These are phyloP conservation scores for Nitzschia sp. DNA, from an alignment of 108 stramenopile species.

Conservation along the genomic window DNA sequence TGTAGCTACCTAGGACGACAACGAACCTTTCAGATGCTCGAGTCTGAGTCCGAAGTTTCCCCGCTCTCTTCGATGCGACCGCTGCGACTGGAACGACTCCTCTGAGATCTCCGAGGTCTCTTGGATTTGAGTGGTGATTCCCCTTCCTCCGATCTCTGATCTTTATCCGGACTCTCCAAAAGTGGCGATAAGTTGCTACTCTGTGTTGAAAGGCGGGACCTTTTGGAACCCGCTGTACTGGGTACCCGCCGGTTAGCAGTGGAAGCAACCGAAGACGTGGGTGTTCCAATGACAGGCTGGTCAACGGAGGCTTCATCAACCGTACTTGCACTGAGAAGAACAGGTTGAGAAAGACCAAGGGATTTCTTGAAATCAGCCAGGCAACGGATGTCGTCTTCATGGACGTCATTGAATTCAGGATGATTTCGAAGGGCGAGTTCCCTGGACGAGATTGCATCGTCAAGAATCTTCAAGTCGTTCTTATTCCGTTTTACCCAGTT, in stretches of 20 bases:
- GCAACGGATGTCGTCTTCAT: conserved; percentile 63
- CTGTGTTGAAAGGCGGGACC: conserved; percentile 9
- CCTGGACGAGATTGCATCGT: conserved; percentile 46
- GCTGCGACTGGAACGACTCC: too few species aligned
- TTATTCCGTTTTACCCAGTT: conserved; percentile 63
- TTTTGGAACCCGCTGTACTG: conserved; percentile 2
- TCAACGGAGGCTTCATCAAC: neutral
- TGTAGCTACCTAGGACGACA: too few species aligned
- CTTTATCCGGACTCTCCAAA: conserved; percentile 8
- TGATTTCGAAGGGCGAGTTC: conserved; percentile 60
- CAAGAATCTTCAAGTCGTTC: conserved; percentile 41
- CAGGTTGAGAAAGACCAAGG: conserved; percentile 41
- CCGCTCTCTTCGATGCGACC: too few species aligned
- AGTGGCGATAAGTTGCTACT: conserved; percentile 12
- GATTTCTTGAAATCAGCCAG: conserved; percentile 49
- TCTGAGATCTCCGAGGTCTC: neutral
- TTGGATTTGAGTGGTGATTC: neutral
- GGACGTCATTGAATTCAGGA: conserved; percentile 73
- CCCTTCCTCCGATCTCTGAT: neutral
- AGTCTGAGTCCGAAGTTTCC: too few species aligned
- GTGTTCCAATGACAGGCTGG: neutral
- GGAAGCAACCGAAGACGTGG: neutral
- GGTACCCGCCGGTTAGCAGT: neutral
- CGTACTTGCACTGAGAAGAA: neutral
- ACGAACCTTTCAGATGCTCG: too few species aligned